Conservation (phyloP, 345 rosid genomes). For the Eucalyptus shirleyi region DNA sequence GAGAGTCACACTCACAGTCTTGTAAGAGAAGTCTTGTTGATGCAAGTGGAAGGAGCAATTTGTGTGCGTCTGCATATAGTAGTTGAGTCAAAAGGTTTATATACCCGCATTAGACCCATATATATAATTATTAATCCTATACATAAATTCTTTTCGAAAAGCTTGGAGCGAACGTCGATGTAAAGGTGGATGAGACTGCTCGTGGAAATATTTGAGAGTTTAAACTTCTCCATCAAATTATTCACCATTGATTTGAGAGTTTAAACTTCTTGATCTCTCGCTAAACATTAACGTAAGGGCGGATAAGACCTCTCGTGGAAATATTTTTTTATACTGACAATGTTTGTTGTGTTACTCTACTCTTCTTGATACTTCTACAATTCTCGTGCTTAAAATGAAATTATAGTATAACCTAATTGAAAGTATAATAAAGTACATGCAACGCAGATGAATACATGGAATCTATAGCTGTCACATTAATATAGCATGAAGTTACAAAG, state of each 20-base stretch:
- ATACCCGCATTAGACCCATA: neutral
- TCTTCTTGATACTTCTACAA: neutral
- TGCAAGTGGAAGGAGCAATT: neutral
- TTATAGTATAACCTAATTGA: neutral
- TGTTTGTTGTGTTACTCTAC: neutral
- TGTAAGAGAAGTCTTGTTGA: neutral
- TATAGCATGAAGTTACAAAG: neutral
- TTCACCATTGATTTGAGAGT: no score
- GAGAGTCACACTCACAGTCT: neutral
- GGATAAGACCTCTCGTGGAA: neutral
- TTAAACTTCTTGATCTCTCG: neutral
- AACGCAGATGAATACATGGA: neutral
- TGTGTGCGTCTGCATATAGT: neutral
- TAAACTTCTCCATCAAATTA: no score
- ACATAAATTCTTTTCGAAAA: neutral
- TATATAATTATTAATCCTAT: no score
- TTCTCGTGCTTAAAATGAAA: neutral
- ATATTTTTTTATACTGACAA: rapidly evolving
- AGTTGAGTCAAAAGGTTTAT: neutral
- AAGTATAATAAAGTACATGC: neutral
- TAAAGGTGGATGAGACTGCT: neutral
- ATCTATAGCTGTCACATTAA: neutral
- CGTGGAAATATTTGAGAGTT: neutral
- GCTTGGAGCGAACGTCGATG: neutral
- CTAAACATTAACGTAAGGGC: neutral